Base-by-base conservation (phyloP, 2,329 filamentous ascomycete species). In the Beauveria sp. region DNA sequence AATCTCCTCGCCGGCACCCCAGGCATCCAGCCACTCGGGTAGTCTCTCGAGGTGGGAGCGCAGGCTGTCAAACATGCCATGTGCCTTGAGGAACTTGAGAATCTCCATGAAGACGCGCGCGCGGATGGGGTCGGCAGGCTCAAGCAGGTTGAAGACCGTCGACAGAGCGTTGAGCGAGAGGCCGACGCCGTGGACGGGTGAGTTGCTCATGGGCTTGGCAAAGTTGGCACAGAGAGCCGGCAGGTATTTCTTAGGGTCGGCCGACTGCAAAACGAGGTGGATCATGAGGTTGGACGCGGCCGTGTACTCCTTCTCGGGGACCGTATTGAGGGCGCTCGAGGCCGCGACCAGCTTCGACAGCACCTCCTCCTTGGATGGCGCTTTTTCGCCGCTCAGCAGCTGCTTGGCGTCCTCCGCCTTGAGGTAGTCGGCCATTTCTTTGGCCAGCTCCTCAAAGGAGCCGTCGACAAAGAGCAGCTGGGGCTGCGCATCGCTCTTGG, bases 231-330 rank as follows among this genome's bases (percentile, higher is more conserved):
- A 98, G 71, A 99, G 87, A 69, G 85, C 84, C 63, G 91, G 89
- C 67, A 99, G 87, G 79, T 95, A 89, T 77, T 89, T 90, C 76
- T 91, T 88, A 67, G 89, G 85, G 69, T 93, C 90, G 69, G 89
- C 86, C 63, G 92, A 91, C 78, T 96, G 91, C 70, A 91, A 83
- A 67, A 96, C 86, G 63, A 99, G 87, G 80, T 97, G 91, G 72
- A 98, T 88, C 74, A 99, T 88, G 69, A 98, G 88, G 79, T 99
- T 98, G 80, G 97, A 97, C 64, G 93, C 91, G 63, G 93, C 89
- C 64, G 91, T 93, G 75, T 97, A 95, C 77, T 98, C 93, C 84
- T 95, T 96, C 83, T 99, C 95, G 63, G 93, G 91, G 61, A 92
- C 90, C 65, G 84, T 83, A 77, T 93, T 96, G 73, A 99, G 81